Evolutionary conservation across 1,284 basidiomycete species (phyloP).

Genomic region (Agaricales sp.): DNA sequence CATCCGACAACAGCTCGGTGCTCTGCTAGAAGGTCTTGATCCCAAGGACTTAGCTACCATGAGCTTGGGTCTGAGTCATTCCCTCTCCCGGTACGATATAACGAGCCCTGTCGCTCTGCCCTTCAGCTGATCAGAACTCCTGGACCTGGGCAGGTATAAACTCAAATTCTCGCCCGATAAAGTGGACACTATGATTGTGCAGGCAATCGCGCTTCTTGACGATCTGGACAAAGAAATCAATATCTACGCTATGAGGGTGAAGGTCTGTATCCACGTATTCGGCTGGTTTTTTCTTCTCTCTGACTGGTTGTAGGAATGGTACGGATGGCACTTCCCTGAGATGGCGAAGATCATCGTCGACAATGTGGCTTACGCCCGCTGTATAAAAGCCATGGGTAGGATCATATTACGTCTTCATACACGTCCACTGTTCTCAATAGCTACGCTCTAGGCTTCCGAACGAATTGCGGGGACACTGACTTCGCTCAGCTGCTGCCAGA

Average conservation of each 20-base stretch:
- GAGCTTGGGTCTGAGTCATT: conserved; percentile 96
- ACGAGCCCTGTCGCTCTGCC: conserved; percentile 4
- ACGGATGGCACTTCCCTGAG: conserved; percentile 99
- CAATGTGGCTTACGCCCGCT: conserved; percentile 94
- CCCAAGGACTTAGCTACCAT: conserved; percentile 97
- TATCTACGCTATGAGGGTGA: conserved; percentile 98
- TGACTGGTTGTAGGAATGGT: conserved; percentile 75
- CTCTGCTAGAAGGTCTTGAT: conserved; percentile 83
- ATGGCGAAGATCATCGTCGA: conserved; percentile 98
- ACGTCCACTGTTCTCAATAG: background rate
- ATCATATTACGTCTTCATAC: conserved; percentile 3
- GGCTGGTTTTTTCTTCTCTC: conserved; percentile 6
- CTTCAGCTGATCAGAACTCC: conserved; percentile 1
- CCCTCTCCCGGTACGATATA: conserved; percentile 68
- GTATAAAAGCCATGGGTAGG: conserved; percentile 78
- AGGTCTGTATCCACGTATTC: conserved; percentile 39
- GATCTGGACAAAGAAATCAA: conserved; percentile 99
- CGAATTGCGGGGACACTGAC: conserved; percentile 80
- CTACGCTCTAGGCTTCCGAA: conserved; percentile 66
- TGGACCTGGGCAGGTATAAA: conserved; percentile 68
- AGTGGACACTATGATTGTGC: conserved; percentile 99
- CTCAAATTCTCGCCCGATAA: conserved; percentile 99
- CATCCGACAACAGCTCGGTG: conserved; percentile 83
- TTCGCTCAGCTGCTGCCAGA: conserved; percentile 89
- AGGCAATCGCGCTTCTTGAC: conserved; percentile 96